Evolutionary conservation across 2,329 filamentous ascomycete genomes (phyloP).

Genomic region (Aspergillaceae sp.): DNA sequence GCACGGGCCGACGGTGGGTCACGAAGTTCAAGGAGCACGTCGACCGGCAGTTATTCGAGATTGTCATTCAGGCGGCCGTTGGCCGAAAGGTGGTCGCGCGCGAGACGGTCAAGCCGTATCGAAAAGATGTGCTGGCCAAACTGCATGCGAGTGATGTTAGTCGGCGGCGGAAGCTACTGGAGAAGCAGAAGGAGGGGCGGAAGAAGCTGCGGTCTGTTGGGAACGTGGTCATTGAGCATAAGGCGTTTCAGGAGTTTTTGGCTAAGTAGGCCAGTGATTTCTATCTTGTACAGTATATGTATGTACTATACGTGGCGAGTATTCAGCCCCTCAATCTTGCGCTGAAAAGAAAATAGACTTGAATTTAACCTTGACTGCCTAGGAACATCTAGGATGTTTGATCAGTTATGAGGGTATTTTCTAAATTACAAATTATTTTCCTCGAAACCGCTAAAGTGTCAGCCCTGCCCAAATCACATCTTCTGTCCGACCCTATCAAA

Average conservation of each 20-base stretch:
- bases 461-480: neutral
- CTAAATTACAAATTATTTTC: no score
- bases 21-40: constrained; percentile 96
- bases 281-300: neutral
- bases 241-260: constrained; percentile 89
- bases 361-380: neutral
- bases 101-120: constrained; percentile 91
- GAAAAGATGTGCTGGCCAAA: constrained; percentile 90
- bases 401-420: no score
- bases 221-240: constrained; percentile 92
- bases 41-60: constrained; percentile 92
- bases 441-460: neutral
- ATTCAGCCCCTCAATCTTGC: no score
- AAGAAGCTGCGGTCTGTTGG: constrained; percentile 71
- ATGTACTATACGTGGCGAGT: neutral
- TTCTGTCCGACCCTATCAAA: neutral
- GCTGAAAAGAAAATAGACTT: no score
- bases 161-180: constrained; percentile 73
- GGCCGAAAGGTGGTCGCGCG: constrained; percentile 76
- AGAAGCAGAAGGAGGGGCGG: constrained; percentile 93
- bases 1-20: constrained; percentile 80
- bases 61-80: constrained; percentile 85
- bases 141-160: constrained; percentile 84
- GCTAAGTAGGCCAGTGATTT: constrained; percentile 50
- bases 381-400: no score